These are phyloP conservation scores for Pseudogymnoascus sp. DNA, from an alignment of 2,329 filamentous ascomycete species.

Conservation along the genomic window DNA sequence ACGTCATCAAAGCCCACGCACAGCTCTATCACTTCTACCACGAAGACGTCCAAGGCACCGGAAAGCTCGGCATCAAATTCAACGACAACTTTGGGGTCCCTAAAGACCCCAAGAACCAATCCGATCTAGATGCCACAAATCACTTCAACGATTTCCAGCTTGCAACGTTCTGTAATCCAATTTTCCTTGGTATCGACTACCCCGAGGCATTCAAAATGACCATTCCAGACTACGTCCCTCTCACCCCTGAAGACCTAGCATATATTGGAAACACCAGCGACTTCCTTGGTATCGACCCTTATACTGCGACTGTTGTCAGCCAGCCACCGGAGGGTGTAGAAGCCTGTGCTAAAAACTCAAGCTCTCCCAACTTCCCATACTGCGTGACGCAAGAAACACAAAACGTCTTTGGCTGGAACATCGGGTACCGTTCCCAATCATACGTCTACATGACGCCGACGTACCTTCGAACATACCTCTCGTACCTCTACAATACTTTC, in stretches of 20 bases:
- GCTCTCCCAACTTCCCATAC: constrained; percentile 40
- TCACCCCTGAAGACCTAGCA: constrained; percentile 40
- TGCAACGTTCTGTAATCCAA: constrained; percentile 42
- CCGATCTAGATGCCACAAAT: constrained; percentile 24
- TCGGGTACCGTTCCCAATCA: constrained; percentile 47
- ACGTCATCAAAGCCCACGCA: constrained; percentile 42
- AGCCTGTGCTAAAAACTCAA: constrained; percentile 40
- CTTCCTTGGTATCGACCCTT: constrained; percentile 50
- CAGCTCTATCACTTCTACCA: constrained; percentile 47
- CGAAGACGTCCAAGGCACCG: constrained; percentile 43
- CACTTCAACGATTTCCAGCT: constrained; percentile 38
- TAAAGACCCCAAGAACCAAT: constrained; percentile 27
- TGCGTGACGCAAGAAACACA: constrained; percentile 43
- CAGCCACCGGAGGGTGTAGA: constrained; percentile 38
- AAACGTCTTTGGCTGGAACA: constrained; percentile 46
- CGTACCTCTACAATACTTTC: constrained; percentile 54
- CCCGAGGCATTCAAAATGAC: constrained; percentile 40
- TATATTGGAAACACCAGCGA: constrained; percentile 46
- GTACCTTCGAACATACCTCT: constrained; percentile 49
- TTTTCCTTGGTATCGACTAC: constrained; percentile 44
- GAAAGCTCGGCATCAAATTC: constrained; percentile 27
- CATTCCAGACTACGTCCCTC: constrained; percentile 35
- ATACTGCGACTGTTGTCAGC: constrained; percentile 47
- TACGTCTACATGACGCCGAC: constrained; percentile 53
- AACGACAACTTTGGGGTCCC: constrained; percentile 43